Base-by-base conservation (phyloP, 108 stramenopile genomes). In the Stephanodiscus triporus region DNA sequence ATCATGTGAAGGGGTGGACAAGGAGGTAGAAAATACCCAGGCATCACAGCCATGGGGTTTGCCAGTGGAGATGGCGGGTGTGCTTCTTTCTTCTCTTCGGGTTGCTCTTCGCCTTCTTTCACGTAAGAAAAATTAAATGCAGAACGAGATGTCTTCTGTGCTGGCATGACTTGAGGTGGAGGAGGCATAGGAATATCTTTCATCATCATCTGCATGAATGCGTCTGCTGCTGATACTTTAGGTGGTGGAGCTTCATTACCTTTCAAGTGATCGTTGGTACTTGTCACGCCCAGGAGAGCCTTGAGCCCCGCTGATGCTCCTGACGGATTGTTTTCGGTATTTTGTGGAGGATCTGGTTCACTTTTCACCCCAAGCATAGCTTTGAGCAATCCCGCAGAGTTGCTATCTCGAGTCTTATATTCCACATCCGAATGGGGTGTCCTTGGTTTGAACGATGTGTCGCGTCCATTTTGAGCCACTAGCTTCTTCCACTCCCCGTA, bases 51-150 rank as follows among this genome's bases (percentile, higher is more conserved):
- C 73, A 66, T 66, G 20, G 65, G 47, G 37, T 23, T 47, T 26
- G 63, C 63, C 58, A 51, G 61, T 61, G 70, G 62, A 9, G 68
- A 14, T 32, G 54, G 54, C 24, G 30, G 70, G 42, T 65, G 63
- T 26, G 38, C 57, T 50, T 38, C 50, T 34, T 68, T 42, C 19
- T 42, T 27, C 68, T 29, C 30, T 36, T 19, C 23, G 9, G 70
- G 78, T 65, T 47, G 38, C n/a, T 78, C 84, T 73, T 92, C 73
- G 26, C 91, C 94, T 82, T 89, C 94, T 61, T 87, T 86, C 19
- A 86, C 82, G 80, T 95, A 95, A 0, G 90, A 84, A 62, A 95
- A 95, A 67, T 92, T 95, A 64, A 95, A 95, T 0, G 75, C 72
- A 13, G 89, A 73, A 27, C 54, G 66, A 55, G 32, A 37, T 23